Evolutionary conservation across 257 asterid species (phyloP).

Genomic region (Solanum sparsipilum): DNA sequence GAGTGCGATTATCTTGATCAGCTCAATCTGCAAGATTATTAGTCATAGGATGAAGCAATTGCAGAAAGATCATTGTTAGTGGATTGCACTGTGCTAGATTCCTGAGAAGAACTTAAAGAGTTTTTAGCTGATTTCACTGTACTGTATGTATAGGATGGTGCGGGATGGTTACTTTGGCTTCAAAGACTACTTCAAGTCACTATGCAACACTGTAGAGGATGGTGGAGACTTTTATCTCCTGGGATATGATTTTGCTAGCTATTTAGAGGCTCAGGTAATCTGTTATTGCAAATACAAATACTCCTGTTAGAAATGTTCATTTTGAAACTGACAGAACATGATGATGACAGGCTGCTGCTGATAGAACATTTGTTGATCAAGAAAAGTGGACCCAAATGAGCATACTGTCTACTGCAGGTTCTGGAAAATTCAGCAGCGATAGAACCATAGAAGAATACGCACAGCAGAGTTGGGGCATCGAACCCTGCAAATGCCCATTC

Average conservation of each 20-base stretch:
- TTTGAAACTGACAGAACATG: conserved; percentile 1
- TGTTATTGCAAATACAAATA: neutral
- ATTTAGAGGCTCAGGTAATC: conserved; percentile 43
- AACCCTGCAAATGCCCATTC: conserved; percentile 43
- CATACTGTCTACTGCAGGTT: conserved; percentile 33
- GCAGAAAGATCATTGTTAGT: neutral
- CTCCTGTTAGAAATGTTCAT: neutral
- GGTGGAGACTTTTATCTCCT: conserved; percentile 33
- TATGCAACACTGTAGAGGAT: conserved; percentile 33
- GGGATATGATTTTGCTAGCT: conserved; percentile 37
- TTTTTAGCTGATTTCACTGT: neutral
- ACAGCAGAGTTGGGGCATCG: conserved; percentile 33
- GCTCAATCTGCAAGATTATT: neutral
- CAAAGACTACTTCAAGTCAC: conserved; percentile 31
- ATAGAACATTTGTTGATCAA: conserved; percentile 24
- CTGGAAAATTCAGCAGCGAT: conserved; percentile 47
- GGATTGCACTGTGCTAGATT: neutral
- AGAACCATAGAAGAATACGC: conserved; percentile 41
- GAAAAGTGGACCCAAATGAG: conserved; percentile 40
- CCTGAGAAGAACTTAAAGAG: neutral
- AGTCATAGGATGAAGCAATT: neutral
- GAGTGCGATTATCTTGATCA: neutral
- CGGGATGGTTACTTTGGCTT: conserved; percentile 44
- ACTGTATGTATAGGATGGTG: conserved; percentile 27
- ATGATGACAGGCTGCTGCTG: conserved; percentile 28